phyloP scores from a whole-genome alignment of 176 grass and related monocot genomes.

The Oryza nivara region DNA sequence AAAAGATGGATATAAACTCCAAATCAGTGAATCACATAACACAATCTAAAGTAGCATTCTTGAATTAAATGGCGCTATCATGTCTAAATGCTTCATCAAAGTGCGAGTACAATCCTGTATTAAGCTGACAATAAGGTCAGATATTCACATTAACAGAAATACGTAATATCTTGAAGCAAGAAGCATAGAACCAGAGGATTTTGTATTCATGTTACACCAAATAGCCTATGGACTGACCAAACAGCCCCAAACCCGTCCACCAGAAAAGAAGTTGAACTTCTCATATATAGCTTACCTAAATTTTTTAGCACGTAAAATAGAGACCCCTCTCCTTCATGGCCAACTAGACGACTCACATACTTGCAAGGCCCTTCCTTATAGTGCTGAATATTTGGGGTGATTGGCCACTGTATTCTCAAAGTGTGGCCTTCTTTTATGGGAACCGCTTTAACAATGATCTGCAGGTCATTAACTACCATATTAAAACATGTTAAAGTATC shows the following conservation, averaged over 20 bases:
- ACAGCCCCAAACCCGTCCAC: neutral
- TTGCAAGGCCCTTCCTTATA: conserved; percentile 92
- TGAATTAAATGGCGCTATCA: conserved; percentile 1
- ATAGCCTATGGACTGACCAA: neutral
- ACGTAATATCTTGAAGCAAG: neutral
- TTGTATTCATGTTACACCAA: neutral
- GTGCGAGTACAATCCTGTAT: neutral
- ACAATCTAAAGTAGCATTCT: neutral
- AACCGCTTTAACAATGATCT: conserved; percentile 95
- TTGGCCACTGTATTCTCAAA: conserved; percentile 81
- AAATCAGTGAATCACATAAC: neutral
- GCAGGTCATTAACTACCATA: conserved; percentile 33
- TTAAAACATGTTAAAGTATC: conserved; percentile 30
- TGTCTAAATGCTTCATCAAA: neutral
- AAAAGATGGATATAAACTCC: too few species aligned
- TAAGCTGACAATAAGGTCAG: neutral
- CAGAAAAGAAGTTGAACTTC: neutral
- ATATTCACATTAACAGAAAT: neutral
- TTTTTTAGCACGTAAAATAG: conserved; percentile 87
- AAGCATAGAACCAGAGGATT: neutral
- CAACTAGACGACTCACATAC: conserved; percentile 85
- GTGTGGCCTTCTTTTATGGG: conserved; percentile 89
- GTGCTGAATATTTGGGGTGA: conserved; percentile 69
- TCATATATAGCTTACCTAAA: conserved; percentile 64
- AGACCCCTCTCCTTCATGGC: conserved; percentile 97